These are phyloP conservation scores for Aspergillus viridinutans DNA, from an alignment of 2,329 filamentous ascomycete species.

Conservation along the genomic window DNA sequence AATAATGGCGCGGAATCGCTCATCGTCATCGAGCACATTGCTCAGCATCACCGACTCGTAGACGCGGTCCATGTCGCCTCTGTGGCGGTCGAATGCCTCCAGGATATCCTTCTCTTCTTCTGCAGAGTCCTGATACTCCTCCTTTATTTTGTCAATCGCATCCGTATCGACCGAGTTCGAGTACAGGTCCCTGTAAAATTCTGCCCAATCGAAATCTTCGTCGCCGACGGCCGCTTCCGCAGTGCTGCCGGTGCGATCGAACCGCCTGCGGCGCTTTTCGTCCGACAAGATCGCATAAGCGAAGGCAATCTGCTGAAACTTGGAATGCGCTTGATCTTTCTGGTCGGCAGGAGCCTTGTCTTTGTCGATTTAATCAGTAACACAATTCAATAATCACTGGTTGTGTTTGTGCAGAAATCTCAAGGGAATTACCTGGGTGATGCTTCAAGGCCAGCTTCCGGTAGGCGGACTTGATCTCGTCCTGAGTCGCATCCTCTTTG, in stretches of 20 bases:
- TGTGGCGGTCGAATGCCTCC: constrained; percentile 64
- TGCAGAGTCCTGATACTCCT: constrained; percentile 76
- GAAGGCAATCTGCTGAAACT: constrained; percentile 87
- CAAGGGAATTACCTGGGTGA: constrained; percentile 63
- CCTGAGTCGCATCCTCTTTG: constrained; percentile 64
- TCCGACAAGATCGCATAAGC: constrained; percentile 93
- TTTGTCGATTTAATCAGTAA: constrained; percentile 25
- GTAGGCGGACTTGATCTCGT: constrained; percentile 86
- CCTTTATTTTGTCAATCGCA: constrained; percentile 70
- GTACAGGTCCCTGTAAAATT: constrained; percentile 84
- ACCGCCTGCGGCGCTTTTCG: constrained; percentile 71
- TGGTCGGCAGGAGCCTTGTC: constrained; percentile 71
- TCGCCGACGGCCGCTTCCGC: constrained; percentile 70
- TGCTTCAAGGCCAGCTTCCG: constrained; percentile 82
- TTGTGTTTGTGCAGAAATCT: constrained; percentile 6
- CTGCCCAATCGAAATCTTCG: constrained; percentile 80
- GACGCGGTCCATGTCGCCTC: constrained; percentile 72
- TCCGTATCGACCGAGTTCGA: constrained; percentile 69
- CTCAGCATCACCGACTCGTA: constrained; percentile 87
- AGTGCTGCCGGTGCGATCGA: constrained; percentile 86
- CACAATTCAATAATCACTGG: background rate
- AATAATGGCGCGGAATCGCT: constrained; percentile 75
- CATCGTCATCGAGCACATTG: constrained; percentile 76
- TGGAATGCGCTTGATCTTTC: constrained; percentile 68
- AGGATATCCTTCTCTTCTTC: constrained; percentile 80